phyloP scores from a whole-genome alignment of 1,284 basidiomycete genomes.

The Ceratobasidium sp. region DNA sequence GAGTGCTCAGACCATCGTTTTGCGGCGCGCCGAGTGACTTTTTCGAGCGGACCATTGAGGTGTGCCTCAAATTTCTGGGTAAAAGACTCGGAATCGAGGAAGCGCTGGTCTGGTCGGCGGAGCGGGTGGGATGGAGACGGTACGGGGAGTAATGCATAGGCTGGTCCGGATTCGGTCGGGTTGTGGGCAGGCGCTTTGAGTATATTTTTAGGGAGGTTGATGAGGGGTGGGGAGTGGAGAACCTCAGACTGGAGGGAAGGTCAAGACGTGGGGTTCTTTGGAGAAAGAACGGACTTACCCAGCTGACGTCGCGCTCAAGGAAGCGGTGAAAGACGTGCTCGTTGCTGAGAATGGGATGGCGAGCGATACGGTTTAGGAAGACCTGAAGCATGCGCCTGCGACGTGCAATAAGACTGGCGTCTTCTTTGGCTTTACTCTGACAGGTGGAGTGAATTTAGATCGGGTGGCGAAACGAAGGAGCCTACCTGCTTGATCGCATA shows the following conservation, averaged over 20 bases:
- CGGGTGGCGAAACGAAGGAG: neutral
- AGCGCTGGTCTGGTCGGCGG: constrained; percentile 90
- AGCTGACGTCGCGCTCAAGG: constrained; percentile 93
- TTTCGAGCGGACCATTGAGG: constrained; percentile 92
- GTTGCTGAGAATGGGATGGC: constrained; percentile 92
- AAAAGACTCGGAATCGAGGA: constrained; percentile 95
- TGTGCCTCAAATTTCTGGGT: constrained; percentile 96
- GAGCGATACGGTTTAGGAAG: constrained; percentile 89
- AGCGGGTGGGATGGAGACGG: constrained; percentile 89
- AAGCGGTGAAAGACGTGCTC: constrained; percentile 97
- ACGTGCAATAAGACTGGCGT: constrained; percentile 89
- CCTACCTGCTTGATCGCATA: constrained; percentile 93
- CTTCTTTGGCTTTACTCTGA: constrained; percentile 89
- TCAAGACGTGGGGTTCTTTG: constrained; percentile 9
- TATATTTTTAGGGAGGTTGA: constrained; percentile 92
- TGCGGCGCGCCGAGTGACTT: constrained; percentile 88
- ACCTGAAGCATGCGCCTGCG: constrained; percentile 95
- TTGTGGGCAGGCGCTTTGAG: constrained; percentile 95
- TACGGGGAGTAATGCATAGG: constrained; percentile 87
- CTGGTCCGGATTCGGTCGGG: constrained; percentile 83
- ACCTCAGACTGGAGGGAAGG: constrained; percentile 76
- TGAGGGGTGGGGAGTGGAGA: constrained; percentile 89
- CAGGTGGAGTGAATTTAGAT: neutral
- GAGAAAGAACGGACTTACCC: constrained; percentile 66
- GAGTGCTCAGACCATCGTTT: constrained; percentile 96